Evolutionary conservation across 2,329 filamentous ascomycete genomes (phyloP).

Genomic region (Elsinoe perseae): DNA sequence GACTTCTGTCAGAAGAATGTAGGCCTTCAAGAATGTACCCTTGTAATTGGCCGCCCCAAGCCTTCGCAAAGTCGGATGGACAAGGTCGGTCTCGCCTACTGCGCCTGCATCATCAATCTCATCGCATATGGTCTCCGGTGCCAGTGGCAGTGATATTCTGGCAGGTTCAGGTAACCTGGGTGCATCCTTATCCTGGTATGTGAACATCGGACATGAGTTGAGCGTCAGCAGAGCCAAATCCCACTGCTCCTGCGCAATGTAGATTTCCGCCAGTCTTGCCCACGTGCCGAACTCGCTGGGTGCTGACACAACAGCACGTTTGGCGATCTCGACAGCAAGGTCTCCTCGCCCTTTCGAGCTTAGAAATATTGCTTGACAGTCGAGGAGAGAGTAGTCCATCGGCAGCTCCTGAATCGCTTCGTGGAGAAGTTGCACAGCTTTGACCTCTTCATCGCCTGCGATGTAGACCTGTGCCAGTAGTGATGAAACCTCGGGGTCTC

Average conservation of each 20-base stretch:
- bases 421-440: constrained; percentile 79
- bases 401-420: constrained; percentile 83
- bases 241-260: constrained; percentile 91
- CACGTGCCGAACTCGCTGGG: constrained; percentile 97
- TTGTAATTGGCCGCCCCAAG: constrained; percentile 84
- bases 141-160: constrained; percentile 75
- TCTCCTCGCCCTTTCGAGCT: constrained; percentile 79
- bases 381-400: constrained; percentile 96
- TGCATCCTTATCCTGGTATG: constrained; percentile 96
- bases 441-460: constrained; percentile 94
- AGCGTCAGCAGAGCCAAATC: constrained; percentile 89
- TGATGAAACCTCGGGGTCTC: constrained; percentile 90
- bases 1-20: constrained; percentile 88
- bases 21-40: constrained; percentile 92
- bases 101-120: constrained; percentile 88
- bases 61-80: constrained; percentile 78
- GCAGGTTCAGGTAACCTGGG: constrained; percentile 89
- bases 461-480: constrained; percentile 84
- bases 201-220: constrained; percentile 99
- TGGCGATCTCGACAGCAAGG: constrained; percentile 86
- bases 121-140: constrained; percentile 83
- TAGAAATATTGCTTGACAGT: constrained; percentile 87
- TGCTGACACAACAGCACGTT: constrained; percentile 87
- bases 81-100: constrained; percentile 70
- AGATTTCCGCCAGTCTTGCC: constrained; percentile 88